phyloP scores from a whole-genome alignment of 2,329 filamentous ascomycete species.

The Biscogniauxia mediterranea region DNA sequence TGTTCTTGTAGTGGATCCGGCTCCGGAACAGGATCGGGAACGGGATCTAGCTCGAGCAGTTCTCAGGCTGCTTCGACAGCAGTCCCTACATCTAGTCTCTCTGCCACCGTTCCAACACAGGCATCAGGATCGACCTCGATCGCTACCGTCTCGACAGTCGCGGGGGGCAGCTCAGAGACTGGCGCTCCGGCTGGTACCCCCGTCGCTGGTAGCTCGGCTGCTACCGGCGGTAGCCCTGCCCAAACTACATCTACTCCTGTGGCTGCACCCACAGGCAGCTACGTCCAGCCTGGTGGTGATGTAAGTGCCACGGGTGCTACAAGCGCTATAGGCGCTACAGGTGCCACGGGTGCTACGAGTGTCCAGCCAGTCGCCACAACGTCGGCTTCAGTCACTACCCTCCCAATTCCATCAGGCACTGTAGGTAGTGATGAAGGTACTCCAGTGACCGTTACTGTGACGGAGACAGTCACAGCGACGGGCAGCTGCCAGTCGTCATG shows the following conservation, averaged over 20 bases:
- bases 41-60: background rate
- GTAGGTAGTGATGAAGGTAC: conserved; percentile 12
- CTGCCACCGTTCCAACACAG: background rate
- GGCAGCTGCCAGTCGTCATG: conserved; percentile 26
- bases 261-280: conserved; percentile 20
- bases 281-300: conserved; percentile 21
- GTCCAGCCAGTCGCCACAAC: conserved; percentile 2
- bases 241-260: conserved; percentile 11
- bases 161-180: conserved; percentile 2
- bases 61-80: background rate
- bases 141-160: background rate
- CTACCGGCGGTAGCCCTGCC: background rate
- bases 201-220: conserved; percentile 10
- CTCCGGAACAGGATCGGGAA: conserved; percentile 13
- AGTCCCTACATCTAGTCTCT: background rate
- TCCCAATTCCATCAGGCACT: conserved; percentile 13
- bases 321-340: conserved; percentile 8
- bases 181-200: conserved; percentile 5
- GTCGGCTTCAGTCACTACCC: conserved; percentile 12
- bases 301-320: conserved; percentile 8
- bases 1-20: conserved; percentile 4
- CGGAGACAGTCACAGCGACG: conserved; percentile 28
- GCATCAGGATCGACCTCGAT: background rate
- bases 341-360: conserved; percentile 11
- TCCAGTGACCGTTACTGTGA: conserved; percentile 28